These are phyloP conservation scores for Naegleria lovaniensis DNA, from an alignment of 208 protist genomes.

Conservation along the genomic window DNA sequence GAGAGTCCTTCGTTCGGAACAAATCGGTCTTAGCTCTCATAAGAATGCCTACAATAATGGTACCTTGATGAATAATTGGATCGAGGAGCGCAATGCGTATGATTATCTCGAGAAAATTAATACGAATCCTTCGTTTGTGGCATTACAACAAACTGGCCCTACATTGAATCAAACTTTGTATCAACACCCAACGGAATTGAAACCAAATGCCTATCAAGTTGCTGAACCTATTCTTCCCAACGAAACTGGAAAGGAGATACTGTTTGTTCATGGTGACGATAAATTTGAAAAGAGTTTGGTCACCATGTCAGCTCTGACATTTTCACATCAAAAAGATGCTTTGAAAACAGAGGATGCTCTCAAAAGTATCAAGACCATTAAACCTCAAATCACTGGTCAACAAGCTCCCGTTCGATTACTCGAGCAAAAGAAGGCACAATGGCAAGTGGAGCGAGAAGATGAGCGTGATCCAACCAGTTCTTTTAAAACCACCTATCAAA, in stretches of 20 bases:
- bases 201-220: slow-evolving; percentile 49
- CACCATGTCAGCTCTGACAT: slow-evolving; percentile 60
- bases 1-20: slow-evolving; percentile 15
- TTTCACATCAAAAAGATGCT: slow-evolving; percentile 43
- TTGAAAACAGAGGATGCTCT: background rate
- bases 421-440: background rate
- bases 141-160: background rate
- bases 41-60: slow-evolving; percentile 71
- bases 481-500: background rate
- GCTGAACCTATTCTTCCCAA: slow-evolving; percentile 53
- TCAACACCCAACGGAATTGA: slow-evolving; percentile 40
- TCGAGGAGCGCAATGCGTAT: slow-evolving; percentile 63
- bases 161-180: slow-evolving; percentile 56
- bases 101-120: slow-evolving; percentile 34
- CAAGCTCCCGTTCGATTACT: background rate
- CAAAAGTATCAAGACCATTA: background rate
- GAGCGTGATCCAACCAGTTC: background rate
- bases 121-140: background rate
- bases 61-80: slow-evolving; percentile 71
- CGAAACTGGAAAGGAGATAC: slow-evolving; percentile 58
- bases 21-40: slow-evolving; percentile 47
- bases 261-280: slow-evolving; percentile 68
- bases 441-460: background rate
- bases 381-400: background rate
- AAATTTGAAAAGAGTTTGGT: slow-evolving; percentile 48